phyloP scores from a whole-genome alignment of 2,329 filamentous ascomycete genomes.

The Fusarium burgessii region DNA sequence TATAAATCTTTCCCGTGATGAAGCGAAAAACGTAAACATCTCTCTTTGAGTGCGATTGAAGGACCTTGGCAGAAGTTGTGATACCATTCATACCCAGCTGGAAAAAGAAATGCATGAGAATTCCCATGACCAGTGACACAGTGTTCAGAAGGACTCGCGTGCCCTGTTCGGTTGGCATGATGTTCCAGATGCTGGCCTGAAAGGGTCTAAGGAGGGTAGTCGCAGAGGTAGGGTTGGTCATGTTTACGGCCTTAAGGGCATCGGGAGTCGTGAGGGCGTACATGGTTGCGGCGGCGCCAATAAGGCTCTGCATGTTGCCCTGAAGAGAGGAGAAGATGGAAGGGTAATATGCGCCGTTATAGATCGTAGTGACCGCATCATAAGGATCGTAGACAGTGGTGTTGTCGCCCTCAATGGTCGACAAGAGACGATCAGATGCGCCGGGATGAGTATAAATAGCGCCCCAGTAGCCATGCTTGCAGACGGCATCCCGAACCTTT shows the following conservation, averaged over 20 bases:
- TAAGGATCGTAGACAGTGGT: neutral
- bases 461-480: neutral
- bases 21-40: neutral
- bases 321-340: neutral
- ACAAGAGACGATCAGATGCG: neutral
- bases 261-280: neutral
- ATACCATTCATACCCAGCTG: neutral
- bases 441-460: constrained; percentile 1
- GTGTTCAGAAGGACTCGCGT: neutral
- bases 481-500: constrained; percentile 1
- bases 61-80: neutral
- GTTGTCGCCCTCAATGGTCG: neutral
- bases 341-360: neutral
- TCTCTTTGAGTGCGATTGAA: neutral
- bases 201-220: neutral
- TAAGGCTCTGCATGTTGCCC: neutral
- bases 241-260: neutral
- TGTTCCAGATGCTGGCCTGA: neutral
- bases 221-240: neutral
- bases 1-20: neutral
- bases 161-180: neutral
- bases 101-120: constrained; percentile 10
- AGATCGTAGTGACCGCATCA: neutral
- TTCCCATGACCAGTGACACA: neutral
- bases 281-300: neutral